phyloP scores from a whole-genome alignment of 78 protist species.

The Monosiga brevicollis region DNA sequence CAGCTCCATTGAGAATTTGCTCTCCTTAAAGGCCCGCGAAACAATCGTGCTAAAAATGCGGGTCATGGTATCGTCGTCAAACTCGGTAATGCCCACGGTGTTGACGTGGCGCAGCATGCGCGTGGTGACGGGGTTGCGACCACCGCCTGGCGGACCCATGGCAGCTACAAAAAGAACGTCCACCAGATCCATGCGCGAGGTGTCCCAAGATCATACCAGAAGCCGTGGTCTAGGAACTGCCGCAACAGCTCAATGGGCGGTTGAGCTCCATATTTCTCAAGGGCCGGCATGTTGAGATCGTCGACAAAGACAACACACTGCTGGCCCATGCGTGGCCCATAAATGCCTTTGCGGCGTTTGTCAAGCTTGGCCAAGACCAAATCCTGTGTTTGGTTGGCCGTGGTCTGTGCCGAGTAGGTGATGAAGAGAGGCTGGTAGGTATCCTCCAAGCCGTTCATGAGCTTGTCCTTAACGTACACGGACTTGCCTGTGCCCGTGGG shows the following conservation, averaged over 20 bases:
- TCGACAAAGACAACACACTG: constrained; percentile 44
- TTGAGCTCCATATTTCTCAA: constrained; percentile 49
- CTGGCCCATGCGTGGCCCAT: constrained; percentile 48
- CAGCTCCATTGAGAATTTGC: background rate
- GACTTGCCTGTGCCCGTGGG: constrained; percentile 75
- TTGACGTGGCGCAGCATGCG: constrained; percentile 58
- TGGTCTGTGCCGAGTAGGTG: constrained; percentile 74
- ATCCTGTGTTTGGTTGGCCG: constrained; percentile 46
- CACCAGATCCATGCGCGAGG: background rate
- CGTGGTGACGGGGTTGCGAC: constrained; percentile 40
- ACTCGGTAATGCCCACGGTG: constrained; percentile 3
- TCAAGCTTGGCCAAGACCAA: constrained; percentile 41
- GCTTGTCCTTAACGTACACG: constrained; percentile 25
- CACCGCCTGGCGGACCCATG: constrained; percentile 86
- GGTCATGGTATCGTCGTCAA: constrained; percentile 31
- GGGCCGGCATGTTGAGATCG: constrained; percentile 65
- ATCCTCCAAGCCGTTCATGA: constrained; percentile 27
- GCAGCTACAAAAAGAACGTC: constrained; percentile 59
- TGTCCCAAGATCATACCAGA: constrained; percentile 52
- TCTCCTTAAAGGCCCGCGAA: background rate
- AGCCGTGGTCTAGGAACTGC: constrained; percentile 66
- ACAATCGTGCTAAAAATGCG: constrained; percentile 44
- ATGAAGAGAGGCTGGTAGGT: constrained; percentile 23
- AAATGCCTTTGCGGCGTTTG: constrained; percentile 47
- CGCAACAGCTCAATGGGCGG: constrained; percentile 69